Evolutionary conservation across 2,329 filamentous ascomycete species (phyloP), one percentile per base, ranked within the genome.

Genomic region (Claviceps sorghi): DNA sequence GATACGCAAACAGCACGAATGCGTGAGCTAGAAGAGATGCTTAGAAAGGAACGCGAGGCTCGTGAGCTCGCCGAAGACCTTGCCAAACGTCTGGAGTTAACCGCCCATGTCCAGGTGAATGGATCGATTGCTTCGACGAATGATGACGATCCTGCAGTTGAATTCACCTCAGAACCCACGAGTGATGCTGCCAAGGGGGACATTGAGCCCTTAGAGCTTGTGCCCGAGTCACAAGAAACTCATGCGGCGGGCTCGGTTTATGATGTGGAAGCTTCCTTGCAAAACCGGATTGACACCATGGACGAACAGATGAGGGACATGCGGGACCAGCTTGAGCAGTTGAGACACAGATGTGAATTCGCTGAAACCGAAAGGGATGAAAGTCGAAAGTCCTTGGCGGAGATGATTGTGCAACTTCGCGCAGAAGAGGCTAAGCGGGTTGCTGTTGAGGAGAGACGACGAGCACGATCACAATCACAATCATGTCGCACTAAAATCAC

Each of bases 331-430:
- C 82, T 95, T 64, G 84, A 93, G 51, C 70, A 75, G 7, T 95
- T 87, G 71, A 84, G 84, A 60, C 72, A 79, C 52, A 82, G 88
- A 32, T 89, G 89, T 9, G 86, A 95, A 65, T 77, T 73, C 54
- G 90, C 89, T 3, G 91, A 97, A 64, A 72, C 78, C 9, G 89
- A 95, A 60, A 79, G 84, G 46, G 80, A 84, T 52, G 74, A 79
- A 43, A 80, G 83, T 51, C 82, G 84, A 52, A 83, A 85, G 65
- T 84, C 84, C 1, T 70, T 98, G 45, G 83, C 86, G 1, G 87
- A 95, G 63, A 93, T 97, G 88, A 83, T 96, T 13, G 75, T 87
- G 59, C 83, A 84, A 58, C 84, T 96, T 52, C 80, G 89, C 51
- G 76, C 89, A 59, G 80, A 82, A 59, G 79, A 78, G 58, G 75